Percentiles rank a stretch among this genome's conserved stretches.
Conservation (phyloP, 2,329 filamentous ascomycete genomes). For the Alternaria atra region DNA sequence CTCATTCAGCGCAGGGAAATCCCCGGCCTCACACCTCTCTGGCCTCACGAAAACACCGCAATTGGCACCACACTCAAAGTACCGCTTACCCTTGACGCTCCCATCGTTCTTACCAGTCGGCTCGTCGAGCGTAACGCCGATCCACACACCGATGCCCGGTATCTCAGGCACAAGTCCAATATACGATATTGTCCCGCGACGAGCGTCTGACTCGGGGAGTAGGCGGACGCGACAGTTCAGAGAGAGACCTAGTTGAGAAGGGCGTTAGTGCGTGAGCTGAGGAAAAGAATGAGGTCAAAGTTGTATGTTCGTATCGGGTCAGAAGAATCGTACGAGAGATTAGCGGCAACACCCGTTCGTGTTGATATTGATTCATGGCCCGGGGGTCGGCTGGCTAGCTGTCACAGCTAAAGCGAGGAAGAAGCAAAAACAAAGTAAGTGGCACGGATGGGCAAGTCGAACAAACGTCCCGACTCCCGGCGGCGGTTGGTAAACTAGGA, state of each 20-base stretch:
- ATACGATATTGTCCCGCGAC: slow-evolving; percentile 75
- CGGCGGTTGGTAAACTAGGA: not conserved
- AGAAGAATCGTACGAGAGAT: not conserved
- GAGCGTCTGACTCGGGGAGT: slow-evolving; percentile 69
- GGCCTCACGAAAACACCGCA: slow-evolving; percentile 81
- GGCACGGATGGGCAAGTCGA: not conserved
- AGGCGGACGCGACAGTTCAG: slow-evolving; percentile 51
- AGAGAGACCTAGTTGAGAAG: slow-evolving; percentile 32
- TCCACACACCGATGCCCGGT: slow-evolving; percentile 70
- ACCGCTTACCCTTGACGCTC: slow-evolving; percentile 70
- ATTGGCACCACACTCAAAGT: slow-evolving; percentile 75
- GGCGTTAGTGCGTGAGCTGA: slow-evolving; percentile 10
- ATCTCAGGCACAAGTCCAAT: slow-evolving; percentile 80
- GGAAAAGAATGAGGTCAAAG: not conserved
- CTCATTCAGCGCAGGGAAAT: slow-evolving; percentile 65
- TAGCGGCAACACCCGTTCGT: too few species aligned
- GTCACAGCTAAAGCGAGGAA: not conserved
- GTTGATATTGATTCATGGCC: too few species aligned
- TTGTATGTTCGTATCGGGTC: not conserved
- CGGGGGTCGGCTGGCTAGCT: not conserved
- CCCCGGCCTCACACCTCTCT: slow-evolving; percentile 78
- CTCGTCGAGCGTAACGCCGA: slow-evolving; percentile 78
- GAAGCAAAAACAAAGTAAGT: not conserved
- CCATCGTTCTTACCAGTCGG: slow-evolving; percentile 86
- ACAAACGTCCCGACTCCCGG: not conserved